Percentiles rank a stretch among this genome's conserved stretches.
Conservation (phyloP, 2,329 filamentous ascomycete species). For the Fusarium xyrophilum region DNA sequence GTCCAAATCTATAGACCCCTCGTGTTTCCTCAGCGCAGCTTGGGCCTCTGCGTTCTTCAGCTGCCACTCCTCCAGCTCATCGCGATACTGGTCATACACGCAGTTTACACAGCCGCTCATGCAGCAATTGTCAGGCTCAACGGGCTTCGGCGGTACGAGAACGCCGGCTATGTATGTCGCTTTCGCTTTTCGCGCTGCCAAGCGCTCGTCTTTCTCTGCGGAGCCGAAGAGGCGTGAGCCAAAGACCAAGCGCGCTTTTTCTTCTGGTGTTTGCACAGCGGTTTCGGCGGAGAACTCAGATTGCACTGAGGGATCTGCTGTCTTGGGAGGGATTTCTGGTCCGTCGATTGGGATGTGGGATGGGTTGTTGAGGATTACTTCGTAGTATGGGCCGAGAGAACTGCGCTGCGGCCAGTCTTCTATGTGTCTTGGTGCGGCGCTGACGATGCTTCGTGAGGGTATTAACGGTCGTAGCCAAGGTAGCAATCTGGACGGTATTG, state of each 20-base stretch:
- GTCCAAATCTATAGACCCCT: slow-evolving; percentile 77
- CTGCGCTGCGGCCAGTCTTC: slow-evolving; percentile 48
- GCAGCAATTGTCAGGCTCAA: slow-evolving; percentile 97
- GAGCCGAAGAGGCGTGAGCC: slow-evolving; percentile 80
- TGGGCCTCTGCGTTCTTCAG: slow-evolving; percentile 69
- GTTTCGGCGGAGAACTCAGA: slow-evolving; percentile 28
- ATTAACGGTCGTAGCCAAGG: slow-evolving; percentile 44
- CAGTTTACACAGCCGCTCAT: slow-evolving; percentile 99
- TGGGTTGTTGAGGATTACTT: slow-evolving; percentile 59
- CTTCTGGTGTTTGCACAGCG: slow-evolving; percentile 53
- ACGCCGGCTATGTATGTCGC: slow-evolving; percentile 78
- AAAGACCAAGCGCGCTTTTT: slow-evolving; percentile 75
- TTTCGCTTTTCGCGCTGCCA: slow-evolving; percentile 63
- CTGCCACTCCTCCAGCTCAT: slow-evolving; percentile 92
- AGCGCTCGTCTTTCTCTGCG: slow-evolving; percentile 68
- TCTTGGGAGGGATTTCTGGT: slow-evolving; percentile 53
- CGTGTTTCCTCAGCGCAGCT: slow-evolving; percentile 52
- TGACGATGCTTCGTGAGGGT: slow-evolving; percentile 42
- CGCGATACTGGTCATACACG: slow-evolving; percentile 90
- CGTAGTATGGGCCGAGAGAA: slow-evolving; percentile 66
- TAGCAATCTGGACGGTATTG: slow-evolving; percentile 42
- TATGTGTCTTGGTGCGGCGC: slow-evolving; percentile 31
- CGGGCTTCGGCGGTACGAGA: slow-evolving; percentile 79
- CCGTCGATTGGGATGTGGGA: slow-evolving; percentile 51
- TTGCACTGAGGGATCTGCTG: slow-evolving; percentile 43